Percentiles rank a stretch among this genome's conserved stretches.
Conservation (phyloP, 768 basidiomycete genomes). For the Suillus sp. region DNA sequence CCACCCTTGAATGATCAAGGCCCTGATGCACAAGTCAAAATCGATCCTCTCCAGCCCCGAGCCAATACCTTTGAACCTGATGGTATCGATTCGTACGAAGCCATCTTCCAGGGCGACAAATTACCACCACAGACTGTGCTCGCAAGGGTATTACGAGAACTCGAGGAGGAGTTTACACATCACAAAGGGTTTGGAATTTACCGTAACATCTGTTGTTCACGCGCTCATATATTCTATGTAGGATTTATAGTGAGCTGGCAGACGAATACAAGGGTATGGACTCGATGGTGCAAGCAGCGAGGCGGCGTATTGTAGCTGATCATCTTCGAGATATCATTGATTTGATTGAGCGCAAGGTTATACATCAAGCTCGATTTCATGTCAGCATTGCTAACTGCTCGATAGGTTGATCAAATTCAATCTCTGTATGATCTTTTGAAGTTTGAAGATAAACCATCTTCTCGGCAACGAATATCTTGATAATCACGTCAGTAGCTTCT, state of each 20-base stretch:
- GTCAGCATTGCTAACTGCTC: conserved; percentile 16
- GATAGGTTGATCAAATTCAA: conserved; percentile 92
- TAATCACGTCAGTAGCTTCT: background rate
- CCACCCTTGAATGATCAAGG: conserved; percentile 20
- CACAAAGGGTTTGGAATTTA: conserved; percentile 77
- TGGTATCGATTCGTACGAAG: conserved; percentile 7
- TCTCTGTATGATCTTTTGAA: conserved; percentile 80
- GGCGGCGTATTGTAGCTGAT: conserved; percentile 82
- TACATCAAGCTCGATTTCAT: conserved; percentile 16
- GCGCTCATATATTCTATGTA: conserved; percentile 35
- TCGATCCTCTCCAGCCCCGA: conserved; percentile 29
- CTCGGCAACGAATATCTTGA: conserved; percentile 4
- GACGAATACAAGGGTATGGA: conserved; percentile 94
- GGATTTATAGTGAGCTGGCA: conserved; percentile 87
- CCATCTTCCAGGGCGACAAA: conserved; percentile 13
- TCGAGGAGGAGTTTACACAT: conserved; percentile 94
- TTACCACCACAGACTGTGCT: conserved; percentile 89
- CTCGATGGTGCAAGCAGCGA: conserved; percentile 75
- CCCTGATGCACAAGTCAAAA: conserved; percentile 53
- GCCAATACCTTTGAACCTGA: background rate
- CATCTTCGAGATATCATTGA: conserved; percentile 93
- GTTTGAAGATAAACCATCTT: conserved; percentile 66
- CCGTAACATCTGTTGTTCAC: background rate
- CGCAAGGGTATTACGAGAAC: conserved; percentile 76
- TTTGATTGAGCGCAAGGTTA: conserved; percentile 87